Evolutionary conservation across 441 rosid genomes (phyloP).

Genomic region (Macaranga tanarius): DNA sequence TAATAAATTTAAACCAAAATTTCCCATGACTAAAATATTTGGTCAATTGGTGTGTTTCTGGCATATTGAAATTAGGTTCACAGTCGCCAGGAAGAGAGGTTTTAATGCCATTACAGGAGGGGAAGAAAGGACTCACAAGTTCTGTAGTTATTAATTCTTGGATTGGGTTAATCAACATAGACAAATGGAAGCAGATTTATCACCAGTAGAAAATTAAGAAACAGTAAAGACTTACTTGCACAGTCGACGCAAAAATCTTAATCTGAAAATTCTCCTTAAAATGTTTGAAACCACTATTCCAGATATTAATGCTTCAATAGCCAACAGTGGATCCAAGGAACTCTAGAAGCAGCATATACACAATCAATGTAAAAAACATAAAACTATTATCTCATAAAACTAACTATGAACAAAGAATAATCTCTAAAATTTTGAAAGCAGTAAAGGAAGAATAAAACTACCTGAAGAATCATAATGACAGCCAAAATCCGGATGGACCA

Average conservation of each 20-base stretch:
- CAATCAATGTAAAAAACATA: background rate
- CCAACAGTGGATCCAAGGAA: conserved; percentile 75
- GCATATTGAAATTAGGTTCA: background rate
- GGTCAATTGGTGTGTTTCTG: background rate
- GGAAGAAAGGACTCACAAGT: background rate
- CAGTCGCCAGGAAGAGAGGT: background rate
- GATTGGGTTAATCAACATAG: background rate
- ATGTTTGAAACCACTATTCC: conserved; percentile 46
- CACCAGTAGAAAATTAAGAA: background rate
- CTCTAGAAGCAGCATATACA: conserved; percentile 46
- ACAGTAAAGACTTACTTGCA: conserved; percentile 46
- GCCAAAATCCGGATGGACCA: conserved; percentile 77
- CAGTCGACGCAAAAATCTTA: conserved; percentile 44
- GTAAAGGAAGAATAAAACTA: conserved; percentile 26
- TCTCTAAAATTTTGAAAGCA: background rate
- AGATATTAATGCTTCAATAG: conserved; percentile 53
- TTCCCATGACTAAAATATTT: background rate
- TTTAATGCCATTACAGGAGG: background rate
- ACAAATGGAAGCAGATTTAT: conserved; percentile 1
- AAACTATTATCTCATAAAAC: background rate
- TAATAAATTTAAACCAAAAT: no score
- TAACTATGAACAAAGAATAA: conserved; percentile 2
- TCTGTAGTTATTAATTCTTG: background rate
- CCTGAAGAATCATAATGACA: conserved; percentile 76
- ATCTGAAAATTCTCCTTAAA: conserved; percentile 42